These are phyloP conservation scores for Hippophae rhamnoides DNA, from an alignment of 306 rosid species.

Conservation along the genomic window DNA sequence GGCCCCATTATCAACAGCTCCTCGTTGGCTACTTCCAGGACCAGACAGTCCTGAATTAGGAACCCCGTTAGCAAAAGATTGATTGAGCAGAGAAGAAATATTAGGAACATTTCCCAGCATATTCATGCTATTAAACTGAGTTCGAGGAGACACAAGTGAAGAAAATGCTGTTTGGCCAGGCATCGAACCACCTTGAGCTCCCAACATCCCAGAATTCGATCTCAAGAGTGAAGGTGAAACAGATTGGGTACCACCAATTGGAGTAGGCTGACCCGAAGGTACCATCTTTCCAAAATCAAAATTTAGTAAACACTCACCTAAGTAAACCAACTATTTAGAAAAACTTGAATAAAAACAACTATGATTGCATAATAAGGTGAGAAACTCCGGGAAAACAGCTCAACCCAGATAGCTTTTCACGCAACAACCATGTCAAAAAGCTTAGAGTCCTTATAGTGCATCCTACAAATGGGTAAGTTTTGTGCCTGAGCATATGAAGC, in stretches of 20 bases:
- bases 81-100: slow-evolving; percentile 70
- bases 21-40: slow-evolving; percentile 67
- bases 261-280: slow-evolving; percentile 83
- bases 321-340: slow-evolving; percentile 37
- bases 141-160: slow-evolving; percentile 64
- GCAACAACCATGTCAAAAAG: slow-evolving; percentile 34
- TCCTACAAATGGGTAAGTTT: slow-evolving; percentile 36
- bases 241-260: slow-evolving; percentile 80
- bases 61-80: slow-evolving; percentile 63
- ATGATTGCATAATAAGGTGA: slow-evolving; percentile 29
- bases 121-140: slow-evolving; percentile 58
- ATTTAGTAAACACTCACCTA: slow-evolving; percentile 26
- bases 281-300: slow-evolving; percentile 48
- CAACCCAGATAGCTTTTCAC: slow-evolving; percentile 35
- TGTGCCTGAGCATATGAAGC: slow-evolving; percentile 30
- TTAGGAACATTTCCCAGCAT: slow-evolving; percentile 75
- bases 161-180: slow-evolving; percentile 68
- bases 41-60: slow-evolving; percentile 60
- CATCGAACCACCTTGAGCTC: slow-evolving; percentile 68
- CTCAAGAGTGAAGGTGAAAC: slow-evolving; percentile 74
- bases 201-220: slow-evolving; percentile 79
- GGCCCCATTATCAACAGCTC: slow-evolving; percentile 57
- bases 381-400: slow-evolving; percentile 26
- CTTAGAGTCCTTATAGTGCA: slow-evolving; percentile 37
- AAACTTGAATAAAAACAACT: slow-evolving; percentile 33